Evolutionary conservation across 2,329 filamentous ascomycete species (phyloP), one percentile per base, ranked within the genome.

Genomic region (Penicillium concentricum): DNA sequence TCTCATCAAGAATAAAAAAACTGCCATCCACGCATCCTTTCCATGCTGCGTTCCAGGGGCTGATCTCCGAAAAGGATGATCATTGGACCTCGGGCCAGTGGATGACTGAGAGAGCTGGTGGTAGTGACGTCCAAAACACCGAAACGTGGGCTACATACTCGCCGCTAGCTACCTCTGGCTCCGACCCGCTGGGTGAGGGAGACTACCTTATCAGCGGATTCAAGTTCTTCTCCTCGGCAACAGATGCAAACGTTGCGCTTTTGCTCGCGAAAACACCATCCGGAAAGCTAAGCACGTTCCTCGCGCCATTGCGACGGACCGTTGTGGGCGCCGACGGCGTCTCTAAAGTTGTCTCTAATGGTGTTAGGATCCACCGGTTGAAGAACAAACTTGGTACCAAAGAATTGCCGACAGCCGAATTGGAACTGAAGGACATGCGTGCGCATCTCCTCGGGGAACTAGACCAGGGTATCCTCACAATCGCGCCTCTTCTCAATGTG

Each of bases 361-460:
- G 88, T 2, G 78, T 91, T 10, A 58, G 61, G 26, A 88, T 91
- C 60, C 84, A 87, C 55, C 80, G 88, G 0, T 76, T 91, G 16
- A 91, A 91, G 74, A 83, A 84, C 70, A 91, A 91, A 66, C 79
- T 89, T 4, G 89, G 88, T 26, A 91, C 88, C 0, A 83, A 83
- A 45, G 79, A 85, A 0, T 76, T 91, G 0, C 88, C 89, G 0
- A 91, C 88, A 0, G 89, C 88, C 0, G 88, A 92, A 70, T 79
- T 92, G 0, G 86, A 87, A 56, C 78, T 56, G 10, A 52, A 80
- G 16, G 80, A 78, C 18, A 84, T 84, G 79, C 81, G 86, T 2
- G 86, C 77, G 4, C 86, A 86, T 79, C 78, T 91, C 6, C 74
- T 92, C 28, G 89, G 89, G 6, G 74, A 81, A 4, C 81, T 88